A percentile compares a stretch with the other conserved stretches of the same genome.
Evolutionary conservation across 1,284 basidiomycete species (phyloP).

Genomic region (Ganoderma leucocontextum): DNA sequence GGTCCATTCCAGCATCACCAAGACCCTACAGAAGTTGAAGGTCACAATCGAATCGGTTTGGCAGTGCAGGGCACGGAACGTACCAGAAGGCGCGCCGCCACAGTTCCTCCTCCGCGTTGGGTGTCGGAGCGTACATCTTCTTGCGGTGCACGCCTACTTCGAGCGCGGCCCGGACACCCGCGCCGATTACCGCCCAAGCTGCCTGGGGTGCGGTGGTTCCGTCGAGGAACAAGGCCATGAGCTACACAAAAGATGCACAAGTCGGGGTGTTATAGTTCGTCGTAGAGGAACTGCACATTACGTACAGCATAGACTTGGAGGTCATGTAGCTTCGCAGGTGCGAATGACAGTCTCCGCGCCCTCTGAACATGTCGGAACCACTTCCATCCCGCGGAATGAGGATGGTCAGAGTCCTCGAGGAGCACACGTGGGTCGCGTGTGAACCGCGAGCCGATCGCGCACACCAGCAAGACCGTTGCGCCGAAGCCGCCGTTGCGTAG

Average conservation of each 20-base stretch:
- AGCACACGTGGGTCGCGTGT: slow-evolving; percentile 73
- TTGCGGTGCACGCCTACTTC: slow-evolving; percentile 53
- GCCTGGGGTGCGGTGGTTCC: slow-evolving; percentile 57
- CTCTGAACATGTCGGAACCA: slow-evolving; percentile 72
- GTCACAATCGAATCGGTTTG: neutral
- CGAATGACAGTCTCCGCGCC: slow-evolving; percentile 61
- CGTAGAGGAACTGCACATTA: neutral
- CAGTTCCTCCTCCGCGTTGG: slow-evolving; percentile 53
- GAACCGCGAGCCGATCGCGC: slow-evolving; percentile 76
- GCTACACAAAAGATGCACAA: slow-evolving; percentile 26
- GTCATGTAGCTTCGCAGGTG: slow-evolving; percentile 69
- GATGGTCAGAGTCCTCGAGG: slow-evolving; percentile 49
- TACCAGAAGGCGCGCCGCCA: slow-evolving; percentile 81
- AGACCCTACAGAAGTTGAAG: slow-evolving; percentile 51
- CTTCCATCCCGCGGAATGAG: slow-evolving; percentile 76
- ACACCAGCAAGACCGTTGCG: slow-evolving; percentile 74
- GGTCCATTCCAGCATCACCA: slow-evolving; percentile 67
- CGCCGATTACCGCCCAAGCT: slow-evolving; percentile 57
- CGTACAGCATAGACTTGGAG: slow-evolving; percentile 63
- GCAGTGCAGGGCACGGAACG: slow-evolving; percentile 8
- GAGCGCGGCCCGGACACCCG: slow-evolving; percentile 57
- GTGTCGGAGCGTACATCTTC: slow-evolving; percentile 39
- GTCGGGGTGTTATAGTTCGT: neutral
- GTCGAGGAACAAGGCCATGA: slow-evolving; percentile 47
- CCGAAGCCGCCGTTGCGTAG: slow-evolving; percentile 68